Evolutionary conservation across 2,329 filamentous ascomycete species (phyloP).

Genomic region (Nothophaeocryptopus gaeumannii): DNA sequence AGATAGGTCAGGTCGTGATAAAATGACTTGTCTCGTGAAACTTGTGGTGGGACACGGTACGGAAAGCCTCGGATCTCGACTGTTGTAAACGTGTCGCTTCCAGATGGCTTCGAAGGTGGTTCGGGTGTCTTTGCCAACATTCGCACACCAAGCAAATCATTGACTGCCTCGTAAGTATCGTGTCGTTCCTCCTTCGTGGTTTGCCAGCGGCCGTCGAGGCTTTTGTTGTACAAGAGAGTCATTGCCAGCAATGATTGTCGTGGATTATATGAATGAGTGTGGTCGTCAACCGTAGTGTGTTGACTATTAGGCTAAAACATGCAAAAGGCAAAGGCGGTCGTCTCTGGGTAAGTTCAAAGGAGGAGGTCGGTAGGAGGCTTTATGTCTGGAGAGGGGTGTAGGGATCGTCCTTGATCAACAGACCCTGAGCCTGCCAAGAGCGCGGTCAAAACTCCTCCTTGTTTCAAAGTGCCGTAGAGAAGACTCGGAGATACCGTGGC

Average conservation of each 20-base stretch:
- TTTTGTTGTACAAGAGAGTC: constrained; percentile 10
- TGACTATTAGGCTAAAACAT: constrained; percentile 5
- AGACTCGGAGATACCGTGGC: no score
- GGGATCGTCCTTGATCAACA: no score
- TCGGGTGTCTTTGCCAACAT: background rate
- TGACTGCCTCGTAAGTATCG: constrained; percentile 10
- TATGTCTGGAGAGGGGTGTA: no score
- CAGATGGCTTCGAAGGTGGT: background rate
- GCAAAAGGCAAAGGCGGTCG: no score
- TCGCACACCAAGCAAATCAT: constrained; percentile 12
- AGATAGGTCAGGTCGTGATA: constrained; percentile 19
- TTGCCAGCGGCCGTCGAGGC: constrained; percentile 11
- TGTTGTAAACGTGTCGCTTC: constrained; percentile 2
- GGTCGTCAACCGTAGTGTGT: background rate
- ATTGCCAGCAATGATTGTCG: constrained; percentile 3
- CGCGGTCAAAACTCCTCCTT: no score
- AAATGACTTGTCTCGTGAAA: constrained; percentile 8
- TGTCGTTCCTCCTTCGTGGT: constrained; percentile 10
- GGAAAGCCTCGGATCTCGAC: constrained; percentile 14
- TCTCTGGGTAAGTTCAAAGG: no score
- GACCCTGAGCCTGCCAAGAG: no score
- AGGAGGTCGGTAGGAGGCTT: no score
- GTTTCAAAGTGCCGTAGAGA: no score
- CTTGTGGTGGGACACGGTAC: constrained; percentile 12
- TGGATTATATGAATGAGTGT: constrained; percentile 5